Evolutionary conservation across 495 filamentous ascomycete genomes (phyloP), one percentile per base, ranked within the genome.

Genomic region (Aspergillus wentii): DNA sequence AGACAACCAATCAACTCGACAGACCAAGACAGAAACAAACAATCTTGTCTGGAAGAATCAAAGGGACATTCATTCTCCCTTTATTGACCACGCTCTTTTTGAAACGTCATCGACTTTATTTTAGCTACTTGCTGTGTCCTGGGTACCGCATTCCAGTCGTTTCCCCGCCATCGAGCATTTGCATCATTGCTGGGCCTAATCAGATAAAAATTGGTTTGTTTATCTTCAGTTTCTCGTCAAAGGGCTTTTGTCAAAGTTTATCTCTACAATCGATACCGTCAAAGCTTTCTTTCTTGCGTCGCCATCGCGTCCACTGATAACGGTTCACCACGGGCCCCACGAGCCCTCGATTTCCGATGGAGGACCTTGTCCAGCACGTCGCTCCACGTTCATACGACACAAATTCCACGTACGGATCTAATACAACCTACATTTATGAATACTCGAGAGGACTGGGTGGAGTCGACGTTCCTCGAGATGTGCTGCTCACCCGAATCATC

Each of bases 401-500:
- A 19, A 66, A 71, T 41, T 49, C 43, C 8, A 68, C 64, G 17
- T 69, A 71, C 49, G 59, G 53, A 43, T 37, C 52, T 17, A 66
- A 71, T 41, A 49, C 43, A 7, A 68, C 64, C 19, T 69, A 71
- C 49, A 45, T 67, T 33, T 65, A 64, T 41, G 64, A 63, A 44
- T 69, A 67, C 43, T 68, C 68, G 2, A 47, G 65, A 19, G 68
- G 68, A 2, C 27, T 72, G 16, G 44, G 31, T 15, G 68, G 68
- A 17, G 68, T 72, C 34, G 49, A 72, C 28, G 56, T 72, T 10
- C 60, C 65, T 15, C 57, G 57, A 33, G 68, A 72, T 56, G 53
- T 58, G 15, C 45, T 72, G 5, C 54, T 71, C 31, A 58, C 64
- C 6, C 59, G 56, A 15, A 56, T 68, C 16, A 64, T 75, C 42